Base-by-base conservation (phyloP, 768 basidiomycete species). In the Trametes meyenii region DNA sequence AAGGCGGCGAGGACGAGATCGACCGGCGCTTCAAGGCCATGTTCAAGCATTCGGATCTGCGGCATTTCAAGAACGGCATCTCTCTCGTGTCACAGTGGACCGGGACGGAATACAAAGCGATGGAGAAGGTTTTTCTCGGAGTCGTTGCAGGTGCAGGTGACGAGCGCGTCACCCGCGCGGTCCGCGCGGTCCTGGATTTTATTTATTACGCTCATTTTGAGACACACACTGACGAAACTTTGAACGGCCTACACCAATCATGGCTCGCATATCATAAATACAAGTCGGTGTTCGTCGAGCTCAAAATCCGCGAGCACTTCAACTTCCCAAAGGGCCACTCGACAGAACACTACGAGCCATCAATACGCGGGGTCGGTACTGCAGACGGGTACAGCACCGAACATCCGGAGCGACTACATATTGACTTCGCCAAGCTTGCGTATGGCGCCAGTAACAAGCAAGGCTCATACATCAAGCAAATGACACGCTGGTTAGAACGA, bases 41-140 rank as follows among this genome's bases (percentile, higher is more conserved):
- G 40, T 73, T 76, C 2, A 67, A 66, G 7, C 70, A 70, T 55
- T 71, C 67, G 24, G 67, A 70, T 1, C 63, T 80, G 1, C 74
- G 74, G 0, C 74, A 78, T 50, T 81, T 82, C 71, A 71, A 70
- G 21, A 76, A 75, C 7, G 81, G 80, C 0, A 79, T 83, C 29
- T 78, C 74, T 0, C 38, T 62, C 0, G 65, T 77, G 0, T 71
- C 75, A 7, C 78, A 81, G 55, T 78, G 77, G 77, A 80, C 79
- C 0, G 80, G 80, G 0, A 71, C 63, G 0, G 79, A 83, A 63
- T 70, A 75, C 50, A 76, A 77, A 50, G 62, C 71, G 3, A 71
- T 72, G 62, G 66, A 68, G 58, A 62, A 67, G 29, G 66, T 72
- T 0, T 69, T 72, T 46, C 48, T 76, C 2, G 70, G 72, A 12